Percentiles rank a stretch among this genome's conserved stretches.
Conservation (phyloP, 75 land plant species). For the Cryptomeria japonica region DNA sequence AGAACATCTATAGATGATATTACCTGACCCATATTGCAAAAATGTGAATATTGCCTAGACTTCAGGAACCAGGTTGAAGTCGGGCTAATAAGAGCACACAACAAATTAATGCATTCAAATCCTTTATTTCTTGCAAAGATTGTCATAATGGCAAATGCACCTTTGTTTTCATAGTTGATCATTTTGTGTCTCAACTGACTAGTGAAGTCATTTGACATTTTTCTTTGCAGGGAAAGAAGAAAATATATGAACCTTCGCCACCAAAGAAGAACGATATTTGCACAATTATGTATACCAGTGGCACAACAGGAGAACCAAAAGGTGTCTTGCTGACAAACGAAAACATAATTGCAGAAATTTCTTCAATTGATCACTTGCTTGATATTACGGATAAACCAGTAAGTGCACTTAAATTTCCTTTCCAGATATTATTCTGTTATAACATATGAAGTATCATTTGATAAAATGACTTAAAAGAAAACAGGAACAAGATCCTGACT, state of each 20-base stretch:
- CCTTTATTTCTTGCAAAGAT: not conserved
- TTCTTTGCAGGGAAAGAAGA: conserved; percentile 50
- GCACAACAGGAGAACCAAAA: conserved; percentile 99
- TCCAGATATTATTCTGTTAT: not conserved
- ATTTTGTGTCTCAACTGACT: not conserved
- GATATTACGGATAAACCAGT: conserved; percentile 51
- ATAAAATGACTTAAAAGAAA: not conserved
- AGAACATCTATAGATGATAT: not conserved
- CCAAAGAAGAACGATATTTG: conserved; percentile 69
- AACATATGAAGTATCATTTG: not conserved
- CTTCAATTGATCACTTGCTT: conserved; percentile 40
- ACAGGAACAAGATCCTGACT: not conserved
- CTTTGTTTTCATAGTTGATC: not conserved
- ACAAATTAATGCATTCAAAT: not conserved
- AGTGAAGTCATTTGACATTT: not conserved
- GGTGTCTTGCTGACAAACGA: conserved; percentile 81
- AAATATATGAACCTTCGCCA: conserved; percentile 44
- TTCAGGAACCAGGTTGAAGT: not conserved
- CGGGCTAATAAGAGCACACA: too few species aligned
- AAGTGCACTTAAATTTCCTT: not conserved
- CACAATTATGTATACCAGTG: conserved; percentile 99
- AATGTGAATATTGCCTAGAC: not conserved
- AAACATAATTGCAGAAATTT: conserved; percentile 60
- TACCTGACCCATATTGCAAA: not conserved
- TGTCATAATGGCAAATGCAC: not conserved